Evolutionary conservation across 768 basidiomycete genomes (phyloP), one percentile per base, ranked within the genome.

Genomic region (Stropharia rugosoannulata): DNA sequence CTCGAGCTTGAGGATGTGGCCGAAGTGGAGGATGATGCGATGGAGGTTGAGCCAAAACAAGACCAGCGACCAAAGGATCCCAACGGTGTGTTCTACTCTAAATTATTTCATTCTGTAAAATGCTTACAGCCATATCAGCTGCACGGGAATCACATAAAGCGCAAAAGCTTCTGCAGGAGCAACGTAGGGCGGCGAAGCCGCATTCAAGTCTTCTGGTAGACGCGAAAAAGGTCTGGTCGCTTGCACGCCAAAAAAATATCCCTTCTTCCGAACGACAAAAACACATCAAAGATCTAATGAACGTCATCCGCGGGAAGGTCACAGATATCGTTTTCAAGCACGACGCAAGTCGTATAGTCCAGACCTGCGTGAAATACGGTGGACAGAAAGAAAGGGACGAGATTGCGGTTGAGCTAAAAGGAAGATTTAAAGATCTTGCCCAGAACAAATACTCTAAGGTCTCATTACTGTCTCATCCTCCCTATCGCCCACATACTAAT

Each of bases 381-480:
- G 78, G 82, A 16, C 87, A 79, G 62, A 76, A 77, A 58, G 89
- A 95, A 69, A 71, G 93, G 43, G 83, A 91, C 40, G 87, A 92
- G 66, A 81, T 97, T 46, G 95, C 93, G 0, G 70, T 70, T 9
- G 95, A 97, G 71, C 77, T 97, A 46, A 87, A 90, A 66, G 93
- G 93, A 1, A 79, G 80, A 53, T 96, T 86, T 66, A 82, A 78
- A 65, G 85, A 85, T 40, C 78, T 96, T 51, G 86, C 87, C 38
- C 89, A 92, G 70, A 90, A 84, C 65, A 94, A 89, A 72, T 97
- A 97, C 68, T 93, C 93, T 37, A 96, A 94, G 79, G 93, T 89
- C 63, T 29, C 12, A 22, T 13, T 32, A n/a, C 41, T 4, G 35
- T 10, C n/a, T 35, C 10, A n/a, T 27, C 2, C 32, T 6, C 59